Base-by-base conservation (phyloP, 192 early-diverging fungal genomes). In the Chytriomyces hyalinus region DNA sequence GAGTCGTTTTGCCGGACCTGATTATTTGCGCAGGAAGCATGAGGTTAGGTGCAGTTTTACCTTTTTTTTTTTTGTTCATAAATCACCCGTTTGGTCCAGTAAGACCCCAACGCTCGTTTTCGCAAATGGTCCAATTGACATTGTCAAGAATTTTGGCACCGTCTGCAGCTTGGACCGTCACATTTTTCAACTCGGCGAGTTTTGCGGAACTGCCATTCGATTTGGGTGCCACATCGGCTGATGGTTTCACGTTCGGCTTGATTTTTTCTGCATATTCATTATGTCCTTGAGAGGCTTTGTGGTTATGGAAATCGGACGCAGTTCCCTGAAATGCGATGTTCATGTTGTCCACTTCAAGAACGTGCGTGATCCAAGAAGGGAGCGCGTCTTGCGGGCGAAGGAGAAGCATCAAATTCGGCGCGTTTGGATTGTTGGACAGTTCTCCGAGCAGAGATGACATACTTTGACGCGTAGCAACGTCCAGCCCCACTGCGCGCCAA, bases 1-100 rank as follows among this genome's bases (percentile, higher is more conserved):
- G 78, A 0, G 89, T 90, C 1, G 86, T 87, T 71, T 90, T 90
- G 6, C 89, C 89, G 8, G 86, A 87, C 0, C 88, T 85, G 84
- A 67, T 36, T 72, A 53, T 24, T 20, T 36, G 24, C 24, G 24
- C 24, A 26, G 24, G 24, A 26, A 26, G 24, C 24, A 26, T 36
- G 36, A 36, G 36, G 36, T 36, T 36, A 36, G 36, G 1, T 36
- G 36, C 51, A 6, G 77, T 24, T 8, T 22, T 49, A 20, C 22
- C 5, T 59, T 8, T 77, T 28, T 20, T 20, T 17, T n/a, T 67
- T 74, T 36, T 20, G 6, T 73, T 11, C 5, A 4, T 24, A 59
- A n/a, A 59, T 22, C 20, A 59, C 15, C 84, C 87, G 61, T 89
- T 88, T 1, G 83, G 80, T 11, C 87, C 89, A 20, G 87, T 68